Percentiles rank a stretch among this genome's conserved stretches.
These are phyloP conservation scores for Acanthamoeba lenticulata DNA, from an alignment of 208 protist genomes.

Conservation along the genomic window DNA sequence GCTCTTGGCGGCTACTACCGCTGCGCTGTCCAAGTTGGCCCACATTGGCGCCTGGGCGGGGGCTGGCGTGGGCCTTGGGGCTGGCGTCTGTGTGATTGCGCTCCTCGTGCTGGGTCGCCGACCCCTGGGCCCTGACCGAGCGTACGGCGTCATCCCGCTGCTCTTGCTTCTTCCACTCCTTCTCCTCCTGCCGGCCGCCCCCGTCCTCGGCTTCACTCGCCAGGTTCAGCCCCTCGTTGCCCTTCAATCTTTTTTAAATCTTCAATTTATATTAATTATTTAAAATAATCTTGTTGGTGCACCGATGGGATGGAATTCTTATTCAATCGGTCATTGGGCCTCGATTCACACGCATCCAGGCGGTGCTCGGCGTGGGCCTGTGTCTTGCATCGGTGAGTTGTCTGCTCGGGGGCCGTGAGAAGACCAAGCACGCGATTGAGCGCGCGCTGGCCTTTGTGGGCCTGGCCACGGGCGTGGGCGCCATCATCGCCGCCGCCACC, in stretches of 20 bases:
- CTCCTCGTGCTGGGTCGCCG: background rate
- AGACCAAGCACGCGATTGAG: background rate
- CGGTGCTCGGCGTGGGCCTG: background rate
- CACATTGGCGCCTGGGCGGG: background rate
- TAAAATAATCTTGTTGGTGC: background rate
- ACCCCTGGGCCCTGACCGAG: background rate
- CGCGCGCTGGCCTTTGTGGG: background rate
- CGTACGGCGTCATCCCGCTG: background rate
- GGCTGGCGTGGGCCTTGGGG: background rate
- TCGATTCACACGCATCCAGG: too few species aligned
- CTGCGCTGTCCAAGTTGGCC: background rate
- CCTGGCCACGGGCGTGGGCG: background rate
- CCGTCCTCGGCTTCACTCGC: background rate
- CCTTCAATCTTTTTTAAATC: too few species aligned
- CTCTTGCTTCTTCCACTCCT: background rate
- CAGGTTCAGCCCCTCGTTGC: background rate
- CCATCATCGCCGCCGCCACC: background rate
- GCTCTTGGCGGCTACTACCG: background rate
- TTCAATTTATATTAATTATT: too few species aligned
- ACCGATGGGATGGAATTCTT: background rate
- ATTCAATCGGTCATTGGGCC: too few species aligned
- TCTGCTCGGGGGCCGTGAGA: background rate
- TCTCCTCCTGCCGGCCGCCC: background rate
- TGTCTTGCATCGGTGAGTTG: background rate
- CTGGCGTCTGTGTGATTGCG: background rate